Percentiles rank a stretch among this genome's conserved stretches.
These are phyloP conservation scores for Rhizopogon rudus DNA, from an alignment of 768 basidiomycete species.

Conservation along the genomic window DNA sequence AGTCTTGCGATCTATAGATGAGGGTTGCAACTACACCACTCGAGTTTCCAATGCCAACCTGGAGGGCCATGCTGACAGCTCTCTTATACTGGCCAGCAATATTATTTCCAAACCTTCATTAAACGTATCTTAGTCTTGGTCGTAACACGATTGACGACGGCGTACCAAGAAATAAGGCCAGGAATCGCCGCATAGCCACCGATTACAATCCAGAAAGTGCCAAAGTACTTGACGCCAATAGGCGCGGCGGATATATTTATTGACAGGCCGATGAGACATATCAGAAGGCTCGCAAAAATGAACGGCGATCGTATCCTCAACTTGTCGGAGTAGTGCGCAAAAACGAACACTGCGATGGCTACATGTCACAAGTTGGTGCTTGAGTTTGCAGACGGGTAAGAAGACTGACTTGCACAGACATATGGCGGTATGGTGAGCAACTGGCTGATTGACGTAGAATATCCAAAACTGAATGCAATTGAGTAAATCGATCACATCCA, in stretches of 20 bases:
- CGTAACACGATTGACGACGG: too few relatives aligned
- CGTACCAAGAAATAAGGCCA: conserved; percentile 52
- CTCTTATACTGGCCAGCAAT: conserved; percentile 64
- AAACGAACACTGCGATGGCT: conserved; percentile 42
- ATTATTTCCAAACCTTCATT: conserved; percentile 41
- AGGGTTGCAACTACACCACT: conserved; percentile 56
- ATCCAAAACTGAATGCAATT: conserved; percentile 44
- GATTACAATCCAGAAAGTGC: too few relatives aligned
- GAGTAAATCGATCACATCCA: conserved; percentile 1
- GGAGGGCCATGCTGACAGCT: conserved; percentile 56
- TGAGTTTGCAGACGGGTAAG: too few relatives aligned
- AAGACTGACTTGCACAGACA: conserved; percentile 36
- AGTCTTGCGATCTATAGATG: conserved; percentile 53
- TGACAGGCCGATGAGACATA: too few relatives aligned
- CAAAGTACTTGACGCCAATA: too few relatives aligned
- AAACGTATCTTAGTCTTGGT: too few relatives aligned
- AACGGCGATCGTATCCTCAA: too few relatives aligned
- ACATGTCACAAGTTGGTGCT: neutral
- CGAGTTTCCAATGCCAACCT: conserved; percentile 63
- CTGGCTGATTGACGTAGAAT: conserved; percentile 47
- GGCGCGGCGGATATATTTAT: too few relatives aligned
- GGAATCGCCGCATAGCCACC: conserved; percentile 58
- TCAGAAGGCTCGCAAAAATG: neutral
- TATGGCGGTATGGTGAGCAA: conserved; percentile 64
- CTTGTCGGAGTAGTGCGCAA: too few relatives aligned